Base-by-base conservation (phyloP, 2,329 filamentous ascomycete species). In the Verticillium longisporum region DNA sequence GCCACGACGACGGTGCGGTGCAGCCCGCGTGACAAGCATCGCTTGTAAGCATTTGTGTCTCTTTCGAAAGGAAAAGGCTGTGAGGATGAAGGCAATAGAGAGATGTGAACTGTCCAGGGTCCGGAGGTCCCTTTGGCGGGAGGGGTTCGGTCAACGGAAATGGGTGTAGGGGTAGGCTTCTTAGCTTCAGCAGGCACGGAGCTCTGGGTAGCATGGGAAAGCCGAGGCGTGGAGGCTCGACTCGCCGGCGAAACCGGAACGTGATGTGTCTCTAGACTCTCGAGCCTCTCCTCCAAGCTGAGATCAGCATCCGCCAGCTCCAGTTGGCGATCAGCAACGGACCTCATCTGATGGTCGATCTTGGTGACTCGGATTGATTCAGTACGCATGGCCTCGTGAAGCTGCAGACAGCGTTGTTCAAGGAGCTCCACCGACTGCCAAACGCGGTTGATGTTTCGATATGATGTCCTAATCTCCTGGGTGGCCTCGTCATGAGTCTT, bases 31-130 rank as follows among this genome's bases (percentile, higher is more conserved):
- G 84, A 87, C 4, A 86, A 74, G 55, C 83, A 86, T 54, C 84
- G 77, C 67, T 85, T 85, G 70, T 87, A 87, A 4, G 83, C 83
- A 50, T 77, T 81, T 14, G 83, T 86, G 65, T 86, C 83, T 67
- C 84, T 83, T 70, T 86, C 84, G 68, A 86, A 87, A 0, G 84
- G 84, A 65, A 86, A 85, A 4, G 83, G 80, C 60, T 82, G 79
- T 37, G 77, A 77, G 13, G 75, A 75, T 56, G 78, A 80, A 4
- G 84, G 84, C 41, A 87, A 75, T 13, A 87, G 76, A 2, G 84
- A 86, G 38, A 87, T 76, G 66, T 86, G 83, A 33, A 86, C 81
- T 1, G 83, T 86, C 84, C 84, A 87, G 5, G 76, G 72, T 60
- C 72, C 74, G 18, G 45, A 18, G n/a, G 45, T 18, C 18, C 45